A percentile compares a stretch with the other conserved stretches of the same genome.
These are phyloP conservation scores for Saccharum hybrid DNA, from an alignment of 202 grass and related monocot genomes.

Conservation along the genomic window DNA sequence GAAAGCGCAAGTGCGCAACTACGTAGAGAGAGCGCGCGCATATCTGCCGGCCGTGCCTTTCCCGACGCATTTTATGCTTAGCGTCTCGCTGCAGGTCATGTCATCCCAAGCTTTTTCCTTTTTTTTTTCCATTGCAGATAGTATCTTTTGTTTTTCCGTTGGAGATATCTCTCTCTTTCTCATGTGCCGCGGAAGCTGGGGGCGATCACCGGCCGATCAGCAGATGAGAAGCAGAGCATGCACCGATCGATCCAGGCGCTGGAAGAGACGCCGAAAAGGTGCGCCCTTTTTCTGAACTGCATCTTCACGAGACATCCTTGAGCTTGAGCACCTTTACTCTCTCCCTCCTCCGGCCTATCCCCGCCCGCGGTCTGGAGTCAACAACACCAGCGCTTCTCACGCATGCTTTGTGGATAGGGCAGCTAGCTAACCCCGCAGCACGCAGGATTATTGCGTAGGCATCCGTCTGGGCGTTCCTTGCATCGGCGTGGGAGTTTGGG, in stretches of 20 bases:
- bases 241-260: conserved; percentile 1
- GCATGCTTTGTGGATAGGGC: conserved; percentile 22
- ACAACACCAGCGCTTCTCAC: conserved; percentile 7
- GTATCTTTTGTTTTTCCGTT: conserved; percentile 13
- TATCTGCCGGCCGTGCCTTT: conserved; percentile 13
- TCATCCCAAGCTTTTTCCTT: conserved; percentile 14
- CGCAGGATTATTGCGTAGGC: not conserved
- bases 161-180: conserved; percentile 21
- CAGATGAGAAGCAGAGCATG: not conserved
- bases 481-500: conserved; percentile 1
- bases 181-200: not conserved
- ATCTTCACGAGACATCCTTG: conserved; percentile 87
- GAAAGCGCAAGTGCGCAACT: conserved; percentile 23
- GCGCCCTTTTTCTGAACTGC: conserved; percentile 65
- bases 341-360: conserved; percentile 46
- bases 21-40: not conserved
- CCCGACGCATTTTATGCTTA: not conserved
- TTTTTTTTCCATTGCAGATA: conserved; percentile 22
- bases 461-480: not conserved
- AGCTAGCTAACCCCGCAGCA: not conserved
- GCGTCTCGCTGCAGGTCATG: conserved; percentile 40
- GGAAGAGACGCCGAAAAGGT: conserved; percentile 18
- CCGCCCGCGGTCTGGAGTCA: not conserved
- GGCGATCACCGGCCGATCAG: no score
- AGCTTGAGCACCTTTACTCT: conserved; percentile 66